Conservation (phyloP, 176 grass and related monocot genomes). For the Oryza glumipatula region DNA sequence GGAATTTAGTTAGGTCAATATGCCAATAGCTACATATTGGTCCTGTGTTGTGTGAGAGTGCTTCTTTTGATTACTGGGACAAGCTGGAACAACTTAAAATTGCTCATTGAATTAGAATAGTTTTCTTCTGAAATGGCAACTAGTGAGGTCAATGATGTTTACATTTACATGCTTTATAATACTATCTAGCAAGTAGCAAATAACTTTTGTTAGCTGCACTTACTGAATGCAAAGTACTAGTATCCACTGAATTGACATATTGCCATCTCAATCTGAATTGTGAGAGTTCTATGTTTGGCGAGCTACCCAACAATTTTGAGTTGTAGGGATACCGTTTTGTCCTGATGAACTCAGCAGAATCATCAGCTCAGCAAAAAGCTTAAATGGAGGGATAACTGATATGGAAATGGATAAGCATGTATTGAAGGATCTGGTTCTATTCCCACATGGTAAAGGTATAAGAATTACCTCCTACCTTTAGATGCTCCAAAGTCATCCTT, state of each 20-base stretch:
- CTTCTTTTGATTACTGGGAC: not conserved
- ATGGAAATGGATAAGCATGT: conserved; percentile 25
- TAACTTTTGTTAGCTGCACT: not conserved
- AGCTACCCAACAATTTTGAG: not conserved
- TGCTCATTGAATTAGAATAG: not conserved
- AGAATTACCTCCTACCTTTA: not conserved
- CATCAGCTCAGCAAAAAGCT: conserved; percentile 11
- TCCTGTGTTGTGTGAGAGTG: not conserved
- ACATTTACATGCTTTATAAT: conserved; percentile 1
- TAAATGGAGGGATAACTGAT: conserved; percentile 18
- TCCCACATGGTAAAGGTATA: conserved; percentile 22
- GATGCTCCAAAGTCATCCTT: conserved; percentile 5
- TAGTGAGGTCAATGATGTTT: not conserved
- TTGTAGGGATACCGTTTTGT: not conserved
- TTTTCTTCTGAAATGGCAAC: conserved; percentile 2
- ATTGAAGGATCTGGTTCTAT: conserved; percentile 31
- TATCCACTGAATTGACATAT: not conserved
- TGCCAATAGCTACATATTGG: not conserved
- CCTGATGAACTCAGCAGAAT: not conserved
- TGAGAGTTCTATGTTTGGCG: conserved; percentile 5
- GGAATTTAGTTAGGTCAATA: not conserved
- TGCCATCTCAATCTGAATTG: not conserved
- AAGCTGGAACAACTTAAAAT: not conserved
- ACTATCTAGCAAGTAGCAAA: not conserved
- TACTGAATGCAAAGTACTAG: conserved; percentile 11